Base-by-base conservation (phyloP, 1,139 yeast species). In the Candida neerlandica region DNA sequence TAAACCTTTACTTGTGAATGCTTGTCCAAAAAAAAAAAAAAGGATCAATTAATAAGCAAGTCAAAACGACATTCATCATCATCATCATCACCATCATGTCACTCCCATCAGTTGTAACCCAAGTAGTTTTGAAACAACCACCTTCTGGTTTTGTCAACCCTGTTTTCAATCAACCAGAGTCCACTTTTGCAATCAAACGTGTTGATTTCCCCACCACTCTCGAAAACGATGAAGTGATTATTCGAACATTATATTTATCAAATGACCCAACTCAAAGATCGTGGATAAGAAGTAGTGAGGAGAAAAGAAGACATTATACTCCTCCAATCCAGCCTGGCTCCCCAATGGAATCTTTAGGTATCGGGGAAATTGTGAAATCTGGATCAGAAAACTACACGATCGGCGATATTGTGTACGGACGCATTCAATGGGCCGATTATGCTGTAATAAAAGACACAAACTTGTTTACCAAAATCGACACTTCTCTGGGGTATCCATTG, bases 251-350 rank as follows among this genome's bases (percentile, higher is more conserved):
- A 44, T 75, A 73, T 51, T 60, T 84, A n/a, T 82, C 88, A 37
- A 82, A 84, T 58, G 89, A 84, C 61, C 88, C 89, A n/a, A 80
- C 86, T 9, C 88, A 83, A 61, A 79, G 85, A 63, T 75, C 77
- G 45, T 84, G 87, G 86, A 82, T 84, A 46, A 72, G 71, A 51
- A 72, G 71, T 49, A 70, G 65, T 49, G 63, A 72, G n/a, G 64
- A 75, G 15, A 67, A 71, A 5, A 72, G 66, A 45, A 69, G 76
- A 54, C 68, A 74, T 49, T 84, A 84, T 59, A 65, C 72, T 9
- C 70, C 73, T 4, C 82, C 84, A n/a, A 71, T 80, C 16, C 59
- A 66, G 41, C 65, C 72, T 44, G 84, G 84, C 30, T 75, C 76
- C 19, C 63, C 69, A 10, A 77, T 84, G 67, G 75, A 77, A 41